Conservation (phyloP, 2,329 filamentous ascomycete genomes). For the Claviceps cyperi region DNA sequence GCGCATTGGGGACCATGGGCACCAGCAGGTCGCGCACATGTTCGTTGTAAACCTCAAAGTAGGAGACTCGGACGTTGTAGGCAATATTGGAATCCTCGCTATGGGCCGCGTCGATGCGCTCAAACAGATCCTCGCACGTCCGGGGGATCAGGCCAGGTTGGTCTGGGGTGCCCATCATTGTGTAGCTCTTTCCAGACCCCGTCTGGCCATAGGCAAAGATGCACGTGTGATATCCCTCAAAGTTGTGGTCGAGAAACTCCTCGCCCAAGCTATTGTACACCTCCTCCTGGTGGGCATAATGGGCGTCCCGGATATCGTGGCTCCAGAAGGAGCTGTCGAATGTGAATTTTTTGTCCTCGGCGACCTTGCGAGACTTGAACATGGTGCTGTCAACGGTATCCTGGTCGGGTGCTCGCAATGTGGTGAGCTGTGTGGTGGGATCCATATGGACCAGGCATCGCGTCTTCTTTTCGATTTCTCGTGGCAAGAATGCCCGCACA, state of each 20-base stretch:
- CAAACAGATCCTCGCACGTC: constrained; percentile 90
- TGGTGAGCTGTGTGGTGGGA: constrained; percentile 72
- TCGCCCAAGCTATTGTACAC: constrained; percentile 90
- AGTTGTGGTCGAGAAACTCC: constrained; percentile 97
- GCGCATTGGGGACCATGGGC: constrained; percentile 51
- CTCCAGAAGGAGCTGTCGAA: constrained; percentile 99
- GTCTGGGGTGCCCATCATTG: constrained; percentile 84
- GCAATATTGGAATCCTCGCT: constrained; percentile 81
- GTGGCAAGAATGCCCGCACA: constrained; percentile 62
- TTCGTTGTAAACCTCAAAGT: constrained; percentile 99
- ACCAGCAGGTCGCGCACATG: constrained; percentile 89
- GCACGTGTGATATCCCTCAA: constrained; percentile 97
- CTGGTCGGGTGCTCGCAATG: constrained; percentile 51
- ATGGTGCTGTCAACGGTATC: constrained; percentile 30
- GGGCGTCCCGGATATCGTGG: constrained; percentile 59
- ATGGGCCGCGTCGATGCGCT: constrained; percentile 66
- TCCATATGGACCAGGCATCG: constrained; percentile 88
- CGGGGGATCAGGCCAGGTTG: constrained; percentile 85
- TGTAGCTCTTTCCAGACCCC: constrained; percentile 94
- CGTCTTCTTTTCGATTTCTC: constrained; percentile 69
- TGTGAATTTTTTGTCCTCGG: constrained; percentile 82
- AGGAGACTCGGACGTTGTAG: constrained; percentile 93
- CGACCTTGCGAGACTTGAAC: constrained; percentile 55
- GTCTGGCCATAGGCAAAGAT: constrained; percentile 99
- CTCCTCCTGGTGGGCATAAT: constrained; percentile 86